These are phyloP conservation scores for Aspergillus glaucus DNA, from an alignment of 2,329 filamentous ascomycete genomes.

Conservation along the genomic window DNA sequence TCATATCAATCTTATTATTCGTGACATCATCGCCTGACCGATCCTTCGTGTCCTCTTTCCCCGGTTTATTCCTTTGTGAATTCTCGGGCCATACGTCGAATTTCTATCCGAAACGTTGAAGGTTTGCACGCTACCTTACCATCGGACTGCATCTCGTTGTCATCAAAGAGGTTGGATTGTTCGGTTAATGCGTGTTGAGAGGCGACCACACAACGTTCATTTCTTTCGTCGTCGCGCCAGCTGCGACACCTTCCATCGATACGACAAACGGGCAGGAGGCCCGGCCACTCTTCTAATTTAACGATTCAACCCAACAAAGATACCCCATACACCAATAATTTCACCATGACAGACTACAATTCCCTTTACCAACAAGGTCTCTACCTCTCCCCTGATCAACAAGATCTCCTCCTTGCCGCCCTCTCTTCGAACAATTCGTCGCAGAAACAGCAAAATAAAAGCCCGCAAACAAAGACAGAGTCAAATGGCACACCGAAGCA, in stretches of 20 bases:
- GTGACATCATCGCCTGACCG: no score
- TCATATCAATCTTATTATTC: no score
- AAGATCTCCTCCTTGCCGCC: constrained; percentile 68
- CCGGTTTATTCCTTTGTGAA: no score
- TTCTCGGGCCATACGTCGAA: no score
- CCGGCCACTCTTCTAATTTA: constrained; percentile 15
- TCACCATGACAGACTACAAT: constrained; percentile 33
- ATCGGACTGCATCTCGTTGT: no score
- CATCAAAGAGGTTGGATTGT: no score
- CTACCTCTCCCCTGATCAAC: constrained; percentile 68
- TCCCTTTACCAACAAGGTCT: constrained; percentile 49
- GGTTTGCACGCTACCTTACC: no score
- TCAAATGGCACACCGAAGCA: constrained; percentile 30
- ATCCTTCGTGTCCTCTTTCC: no score
- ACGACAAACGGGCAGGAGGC: constrained; percentile 30
- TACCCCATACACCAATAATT: background rate
- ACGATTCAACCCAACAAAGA: background rate
- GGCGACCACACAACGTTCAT: no score
- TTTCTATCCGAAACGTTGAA: no score
- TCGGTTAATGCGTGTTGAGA: no score
- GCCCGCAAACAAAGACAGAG: constrained; percentile 17
- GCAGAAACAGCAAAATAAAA: constrained; percentile 22
- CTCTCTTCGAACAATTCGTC: constrained; percentile 62
- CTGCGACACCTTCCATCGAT: constrained; percentile 5
- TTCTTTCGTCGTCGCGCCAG: no score